phyloP scores from a whole-genome alignment of 1,284 basidiomycete species.

The Leucoagaricus sp. region DNA sequence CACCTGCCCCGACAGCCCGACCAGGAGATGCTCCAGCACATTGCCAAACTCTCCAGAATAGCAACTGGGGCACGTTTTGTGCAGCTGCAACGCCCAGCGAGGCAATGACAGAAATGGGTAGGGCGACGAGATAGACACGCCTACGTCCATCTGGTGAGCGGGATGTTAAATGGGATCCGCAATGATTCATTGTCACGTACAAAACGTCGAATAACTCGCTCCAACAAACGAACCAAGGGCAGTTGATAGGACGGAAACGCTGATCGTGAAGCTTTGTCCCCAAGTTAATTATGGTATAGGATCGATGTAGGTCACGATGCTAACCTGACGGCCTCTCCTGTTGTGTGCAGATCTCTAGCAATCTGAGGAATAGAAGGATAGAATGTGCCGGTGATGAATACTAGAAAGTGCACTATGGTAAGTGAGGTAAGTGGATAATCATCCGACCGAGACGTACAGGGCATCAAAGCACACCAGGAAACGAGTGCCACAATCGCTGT shows the following conservation, averaged over 20 bases:
- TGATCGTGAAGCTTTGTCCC: constrained; percentile 29
- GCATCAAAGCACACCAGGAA: constrained; percentile 50
- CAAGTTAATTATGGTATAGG: background rate
- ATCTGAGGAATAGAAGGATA: constrained; percentile 70
- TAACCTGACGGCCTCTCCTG: constrained; percentile 56
- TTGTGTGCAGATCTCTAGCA: constrained; percentile 56
- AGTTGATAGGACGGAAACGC: constrained; percentile 31
- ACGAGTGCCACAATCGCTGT: constrained; percentile 50
- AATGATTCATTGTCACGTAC: constrained; percentile 14
- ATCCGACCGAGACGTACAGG: constrained; percentile 50
- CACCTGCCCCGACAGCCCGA: constrained; percentile 58
- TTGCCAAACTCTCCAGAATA: constrained; percentile 66
- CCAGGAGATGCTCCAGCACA: constrained; percentile 58
- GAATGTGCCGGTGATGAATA: constrained; percentile 34
- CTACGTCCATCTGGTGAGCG: constrained; percentile 17
- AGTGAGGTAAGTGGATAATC: background rate
- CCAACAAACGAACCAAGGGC: constrained; percentile 30
- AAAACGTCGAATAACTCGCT: constrained; percentile 35
- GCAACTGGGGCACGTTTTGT: constrained; percentile 46
- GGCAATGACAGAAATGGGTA: constrained; percentile 61
- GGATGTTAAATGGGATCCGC: background rate
- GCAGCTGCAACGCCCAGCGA: constrained; percentile 61
- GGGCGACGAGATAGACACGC: constrained; percentile 56
- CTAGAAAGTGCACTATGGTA: background rate
- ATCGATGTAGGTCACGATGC: constrained; percentile 14